Base-by-base conservation (phyloP, 2,329 filamentous ascomycete genomes). In the Massarina eburnea region DNA sequence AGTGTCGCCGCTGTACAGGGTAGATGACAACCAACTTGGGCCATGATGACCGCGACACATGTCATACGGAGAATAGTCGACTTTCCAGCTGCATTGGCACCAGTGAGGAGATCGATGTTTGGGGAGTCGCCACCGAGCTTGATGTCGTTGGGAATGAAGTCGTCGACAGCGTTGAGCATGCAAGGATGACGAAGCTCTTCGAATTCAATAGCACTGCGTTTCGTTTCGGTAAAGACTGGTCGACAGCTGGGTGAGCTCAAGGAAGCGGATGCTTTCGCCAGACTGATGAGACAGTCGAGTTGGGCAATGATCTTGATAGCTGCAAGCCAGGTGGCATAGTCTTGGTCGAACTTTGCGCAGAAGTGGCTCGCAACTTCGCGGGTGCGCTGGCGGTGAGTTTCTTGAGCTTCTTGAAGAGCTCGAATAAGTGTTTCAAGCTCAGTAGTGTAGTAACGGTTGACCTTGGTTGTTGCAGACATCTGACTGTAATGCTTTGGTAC, bases 81-180 rank as follows among this genome's bases (percentile, higher is more conserved):
- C 74, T 99, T 99, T 65, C 94, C 94, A 39, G 94, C 94, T 8
- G 94, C 94, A 64, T 99, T 99, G 49, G 94, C 94, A 66, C 94
- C 94, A 1, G 94, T 99, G 30, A 99, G 80, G 22, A 99, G 77
- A 58, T 89, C 91, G 59, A 99, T 92, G 61, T 92, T 96, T 42
- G 90, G 78, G 7, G 80, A 77, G 8, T 85, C 77, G 5, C 94
- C 94, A 48, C 94, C 94, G 3, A 99, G 83, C 48, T 83, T 83
- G 54, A 99, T 83, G 64, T 96, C 88, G 61, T 99, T 99, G 3
- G 94, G 94, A 50, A 99, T 99, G 62, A 99, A 99, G 70, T 96
- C 91, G 42, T 86, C 85, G 2, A 95, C 89, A 3, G 86, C 88
- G 50, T 88, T 89, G 50, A 91, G 78, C 81, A 99, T 95, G 73